Conservation (phyloP, 1,284 basidiomycete species). For the Mycena sp. region DNA sequence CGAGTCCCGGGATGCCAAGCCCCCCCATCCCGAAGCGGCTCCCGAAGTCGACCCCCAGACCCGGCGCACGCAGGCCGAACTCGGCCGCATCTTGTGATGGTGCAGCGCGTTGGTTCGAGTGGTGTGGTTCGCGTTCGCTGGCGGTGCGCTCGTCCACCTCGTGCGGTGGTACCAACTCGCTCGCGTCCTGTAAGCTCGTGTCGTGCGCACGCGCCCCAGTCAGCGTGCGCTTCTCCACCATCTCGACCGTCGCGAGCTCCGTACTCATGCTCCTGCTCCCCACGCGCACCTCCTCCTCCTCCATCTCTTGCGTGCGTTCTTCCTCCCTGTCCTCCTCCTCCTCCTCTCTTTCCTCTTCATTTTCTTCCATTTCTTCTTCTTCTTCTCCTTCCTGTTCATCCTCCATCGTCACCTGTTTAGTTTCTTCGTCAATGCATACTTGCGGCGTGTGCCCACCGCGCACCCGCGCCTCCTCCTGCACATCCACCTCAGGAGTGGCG, state of each 20-base stretch:
- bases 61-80: too few species aligned
- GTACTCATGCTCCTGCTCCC: conserved; percentile 30
- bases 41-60: too few species aligned
- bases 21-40: conserved; percentile 49
- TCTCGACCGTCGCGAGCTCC: conserved; percentile 57
- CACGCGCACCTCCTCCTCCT: not conserved
- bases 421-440: conserved; percentile 40
- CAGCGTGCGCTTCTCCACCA: conserved; percentile 50
- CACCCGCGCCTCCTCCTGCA: conserved; percentile 6
- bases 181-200: too few species aligned
- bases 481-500: conserved; percentile 18
- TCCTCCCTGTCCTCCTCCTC: conserved; percentile 26
- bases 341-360: conserved; percentile 34
- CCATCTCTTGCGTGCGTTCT: not conserved
- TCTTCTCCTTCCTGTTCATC: conserved; percentile 36
- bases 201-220: too few species aligned
- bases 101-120: too few species aligned
- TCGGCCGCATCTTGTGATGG: conserved; percentile 11
- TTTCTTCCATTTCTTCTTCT: too few species aligned
- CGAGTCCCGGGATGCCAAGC: conserved; percentile 32
- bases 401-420: conserved; percentile 37
- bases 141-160: too few species aligned
- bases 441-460: conserved; percentile 19
- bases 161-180: too few species aligned
- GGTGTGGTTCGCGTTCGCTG: too few species aligned